Evolutionary conservation across 2,329 filamentous ascomycete species (phyloP).

Genomic region (Fusarium sp.): DNA sequence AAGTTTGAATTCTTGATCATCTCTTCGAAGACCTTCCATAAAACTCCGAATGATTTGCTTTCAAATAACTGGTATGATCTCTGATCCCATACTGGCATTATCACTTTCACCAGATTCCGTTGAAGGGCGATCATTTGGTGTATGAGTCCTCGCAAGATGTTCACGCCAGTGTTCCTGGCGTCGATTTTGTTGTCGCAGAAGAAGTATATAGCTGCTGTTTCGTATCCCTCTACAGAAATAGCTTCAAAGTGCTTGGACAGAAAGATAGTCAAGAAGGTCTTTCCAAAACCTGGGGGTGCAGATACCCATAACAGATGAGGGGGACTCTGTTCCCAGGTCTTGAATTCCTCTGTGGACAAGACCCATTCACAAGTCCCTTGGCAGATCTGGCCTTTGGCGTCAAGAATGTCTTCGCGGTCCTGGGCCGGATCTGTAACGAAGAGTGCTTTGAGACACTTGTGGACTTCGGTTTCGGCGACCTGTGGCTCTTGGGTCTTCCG

Average conservation of each 20-base stretch:
- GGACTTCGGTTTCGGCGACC: fast-evolving
- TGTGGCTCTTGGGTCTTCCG: fast-evolving
- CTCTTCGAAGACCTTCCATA: slow-evolving; percentile 3
- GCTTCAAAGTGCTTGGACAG: fast-evolving
- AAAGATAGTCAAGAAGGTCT: not conserved
- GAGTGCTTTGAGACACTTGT: fast-evolving
- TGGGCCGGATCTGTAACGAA: not conserved
- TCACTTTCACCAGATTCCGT: fast-evolving
- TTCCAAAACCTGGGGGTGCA: not conserved
- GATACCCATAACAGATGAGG: not conserved
- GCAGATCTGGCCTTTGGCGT: not conserved
- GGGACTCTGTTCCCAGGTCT: fast-evolving
- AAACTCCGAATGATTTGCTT: not conserved
- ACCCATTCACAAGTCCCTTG: not conserved
- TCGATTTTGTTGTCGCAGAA: not conserved
- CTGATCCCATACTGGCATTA: not conserved
- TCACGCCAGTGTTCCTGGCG: not conserved
- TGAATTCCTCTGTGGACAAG: fast-evolving
- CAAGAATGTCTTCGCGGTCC: not conserved
- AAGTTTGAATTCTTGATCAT: fast-evolving
- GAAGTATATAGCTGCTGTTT: fast-evolving
- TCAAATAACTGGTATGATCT: fast-evolving
- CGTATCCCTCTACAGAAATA: fast-evolving
- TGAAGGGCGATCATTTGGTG: not conserved
- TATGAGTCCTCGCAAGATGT: not conserved